phyloP scores from a whole-genome alignment of 805 yeast species.

The Danielia reshetovae region DNA sequence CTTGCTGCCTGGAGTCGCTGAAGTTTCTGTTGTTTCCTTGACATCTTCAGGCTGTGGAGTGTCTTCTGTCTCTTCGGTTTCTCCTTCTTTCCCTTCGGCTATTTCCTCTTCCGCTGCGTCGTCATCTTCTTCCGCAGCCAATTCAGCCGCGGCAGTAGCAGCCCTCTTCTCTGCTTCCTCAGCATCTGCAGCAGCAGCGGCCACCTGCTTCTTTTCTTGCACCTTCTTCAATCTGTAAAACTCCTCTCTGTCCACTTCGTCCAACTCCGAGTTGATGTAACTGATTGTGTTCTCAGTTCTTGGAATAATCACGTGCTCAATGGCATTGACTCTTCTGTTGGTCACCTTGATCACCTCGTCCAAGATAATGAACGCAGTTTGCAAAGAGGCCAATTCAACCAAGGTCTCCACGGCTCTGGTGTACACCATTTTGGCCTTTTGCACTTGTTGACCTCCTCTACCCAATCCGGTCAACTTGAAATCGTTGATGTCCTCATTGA shows the following conservation, averaged over 20 bases:
- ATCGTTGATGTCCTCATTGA: slow-evolving; percentile 84
- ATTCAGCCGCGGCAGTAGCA: slow-evolving; percentile 17
- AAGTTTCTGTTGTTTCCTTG: not conserved
- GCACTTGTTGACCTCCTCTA: slow-evolving; percentile 97
- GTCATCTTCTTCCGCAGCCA: slow-evolving; percentile 16
- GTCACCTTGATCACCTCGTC: slow-evolving; percentile 98
- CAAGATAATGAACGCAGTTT: slow-evolving; percentile 91
- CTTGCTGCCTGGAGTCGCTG: slow-evolving; percentile 5
- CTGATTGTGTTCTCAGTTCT: slow-evolving; percentile 93
- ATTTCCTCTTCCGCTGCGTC: slow-evolving; percentile 20
- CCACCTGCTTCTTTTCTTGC: slow-evolving; percentile 88
- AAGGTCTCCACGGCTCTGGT: slow-evolving; percentile 95
- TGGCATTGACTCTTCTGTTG: slow-evolving; percentile 96
- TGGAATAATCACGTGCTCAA: slow-evolving; percentile 96
- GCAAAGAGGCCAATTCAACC: slow-evolving; percentile 92
- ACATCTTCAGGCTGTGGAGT: slow-evolving; percentile 4
- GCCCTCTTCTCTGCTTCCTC: slow-evolving; percentile 32
- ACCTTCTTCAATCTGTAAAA: slow-evolving; percentile 95
- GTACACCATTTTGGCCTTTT: slow-evolving; percentile 88
- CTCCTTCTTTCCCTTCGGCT: slow-evolving; percentile 1
- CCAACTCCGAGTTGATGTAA: slow-evolving; percentile 91
- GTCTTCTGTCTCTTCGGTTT: slow-evolving; percentile 20
- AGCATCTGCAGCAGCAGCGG: slow-evolving; percentile 60
- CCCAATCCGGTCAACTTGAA: slow-evolving; percentile 96
- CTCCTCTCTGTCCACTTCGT: slow-evolving; percentile 97